phyloP scores from a whole-genome alignment of 306 rosid species.

The Rubus parviflorus region DNA sequence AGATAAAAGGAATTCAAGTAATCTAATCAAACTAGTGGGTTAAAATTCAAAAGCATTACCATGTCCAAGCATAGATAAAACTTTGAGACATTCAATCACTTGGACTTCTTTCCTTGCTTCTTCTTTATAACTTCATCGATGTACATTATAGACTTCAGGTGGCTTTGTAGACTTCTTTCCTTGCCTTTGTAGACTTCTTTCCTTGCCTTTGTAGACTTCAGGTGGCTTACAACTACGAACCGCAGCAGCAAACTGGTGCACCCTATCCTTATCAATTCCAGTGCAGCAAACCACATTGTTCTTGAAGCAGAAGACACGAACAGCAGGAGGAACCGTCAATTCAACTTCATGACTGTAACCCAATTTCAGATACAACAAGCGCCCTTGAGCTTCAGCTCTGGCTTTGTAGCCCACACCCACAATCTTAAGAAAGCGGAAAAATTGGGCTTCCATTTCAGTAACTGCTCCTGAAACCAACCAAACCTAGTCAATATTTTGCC shows the following conservation, averaged over 20 bases:
- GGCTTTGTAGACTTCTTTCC: too few species aligned
- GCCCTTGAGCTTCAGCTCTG: conserved; percentile 76
- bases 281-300: conserved; percentile 91
- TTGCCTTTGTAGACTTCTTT: conserved; percentile 92
- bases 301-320: conserved; percentile 83
- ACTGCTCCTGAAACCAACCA: too few species aligned
- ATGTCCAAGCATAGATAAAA: too few species aligned
- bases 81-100: conserved; percentile 20
- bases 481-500: too few species aligned
- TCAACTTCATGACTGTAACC: conserved; percentile 95
- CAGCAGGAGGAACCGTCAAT: conserved; percentile 71
- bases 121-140: conserved; percentile 71
- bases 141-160: conserved; percentile 83
- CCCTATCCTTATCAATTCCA: conserved; percentile 80
- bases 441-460: conserved; percentile 58
- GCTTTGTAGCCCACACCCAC: conserved; percentile 94
- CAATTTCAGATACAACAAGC: conserved; percentile 67
- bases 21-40: too few species aligned
- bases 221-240: conserved; percentile 86
- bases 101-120: conserved; percentile 90
- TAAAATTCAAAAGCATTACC: too few species aligned
- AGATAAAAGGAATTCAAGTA: too few species aligned
- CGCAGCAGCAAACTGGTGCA: conserved; percentile 80
- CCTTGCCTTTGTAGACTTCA: conserved; percentile 91
- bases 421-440: conserved; percentile 76